Base-by-base conservation (phyloP, 257 asterid species). In the Anisodus acutangulus region DNA sequence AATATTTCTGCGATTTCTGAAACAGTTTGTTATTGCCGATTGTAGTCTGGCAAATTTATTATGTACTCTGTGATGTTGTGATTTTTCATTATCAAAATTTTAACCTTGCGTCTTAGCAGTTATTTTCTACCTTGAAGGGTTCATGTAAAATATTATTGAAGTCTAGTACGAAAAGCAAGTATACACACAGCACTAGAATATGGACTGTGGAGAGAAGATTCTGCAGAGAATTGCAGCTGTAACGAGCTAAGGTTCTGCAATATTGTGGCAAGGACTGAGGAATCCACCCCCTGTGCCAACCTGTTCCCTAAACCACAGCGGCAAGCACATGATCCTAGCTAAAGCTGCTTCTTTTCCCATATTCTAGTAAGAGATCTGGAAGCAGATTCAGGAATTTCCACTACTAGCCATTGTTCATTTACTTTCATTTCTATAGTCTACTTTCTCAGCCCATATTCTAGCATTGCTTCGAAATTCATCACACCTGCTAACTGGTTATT, bases 331-430 rank as follows among this genome's bases (percentile, higher is more conserved):
- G 64, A 59, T 17, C 9, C 64, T 59, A 59, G 64, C 9, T 59
- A 59, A 59, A 59, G 64, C 64, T 59, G 26, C 17, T 59, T 59
- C 64, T 59, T 59, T 59, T 59, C 63, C 63, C 63, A 58, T 58
- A 17, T 58, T 58, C 9, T 58, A 58, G 63, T 58, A 58, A 16
- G 22, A 58, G 26, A 58, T 58, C 22, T 58, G 22, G 35, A 41
- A 41, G 63, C 22, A 58, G 63, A 59, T 17, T 59, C 26, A 17
- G 26, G 11, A 59, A 57, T 5, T 57, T 16, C 6, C 22, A 57
- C 63, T 16, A 16, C 22, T 57, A 58, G 26, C 63, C 19, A 6
- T 58, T 58, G 26, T 58, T 16, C 63, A 16, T 16, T 57, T 57
- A 57, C 63, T 57, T 57, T 57, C 58, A 57, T 4, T 26, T 31